These are phyloP conservation scores for Lolium perenne DNA, from an alignment of 176 grass and related monocot genomes.

Conservation along the genomic window DNA sequence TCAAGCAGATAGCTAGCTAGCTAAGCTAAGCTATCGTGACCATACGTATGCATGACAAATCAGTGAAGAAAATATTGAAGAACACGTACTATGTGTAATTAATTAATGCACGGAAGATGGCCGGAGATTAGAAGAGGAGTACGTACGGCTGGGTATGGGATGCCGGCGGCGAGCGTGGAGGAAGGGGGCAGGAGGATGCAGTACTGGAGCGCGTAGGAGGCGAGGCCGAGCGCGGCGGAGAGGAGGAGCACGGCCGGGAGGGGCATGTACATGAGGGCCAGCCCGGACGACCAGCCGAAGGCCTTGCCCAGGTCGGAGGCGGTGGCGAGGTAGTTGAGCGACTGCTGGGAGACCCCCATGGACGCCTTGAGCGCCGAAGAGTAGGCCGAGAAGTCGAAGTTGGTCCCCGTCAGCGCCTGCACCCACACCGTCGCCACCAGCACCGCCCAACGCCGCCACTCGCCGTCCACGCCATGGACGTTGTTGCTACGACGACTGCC, in stretches of 20 bases:
- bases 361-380: slow-evolving; percentile 74
- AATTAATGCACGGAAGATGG: background rate
- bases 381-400: slow-evolving; percentile 98
- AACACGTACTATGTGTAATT: background rate
- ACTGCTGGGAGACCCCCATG: slow-evolving; percentile 72
- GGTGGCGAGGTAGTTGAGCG: slow-evolving; percentile 84
- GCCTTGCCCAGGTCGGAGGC: slow-evolving; percentile 94
- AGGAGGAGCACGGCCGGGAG: slow-evolving; percentile 68
- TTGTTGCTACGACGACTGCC: background rate
- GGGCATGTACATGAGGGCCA: slow-evolving; percentile 74
- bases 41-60: background rate
- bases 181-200: slow-evolving; percentile 53
- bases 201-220: slow-evolving; percentile 76
- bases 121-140: background rate
- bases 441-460: slow-evolving; percentile 71
- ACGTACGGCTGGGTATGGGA: slow-evolving; percentile 73
- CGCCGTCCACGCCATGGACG: background rate
- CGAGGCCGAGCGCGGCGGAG: slow-evolving; percentile 63
- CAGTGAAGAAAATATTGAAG: background rate
- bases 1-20: too few species aligned
- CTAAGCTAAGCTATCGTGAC: background rate
- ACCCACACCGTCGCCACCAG: slow-evolving; percentile 80
- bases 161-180: slow-evolving; percentile 38
- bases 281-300: slow-evolving; percentile 80
- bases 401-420: slow-evolving; percentile 92